Evolutionary conservation across 2,329 filamentous ascomycete genomes (phyloP).

Genomic region (Beauveria medogensis): DNA sequence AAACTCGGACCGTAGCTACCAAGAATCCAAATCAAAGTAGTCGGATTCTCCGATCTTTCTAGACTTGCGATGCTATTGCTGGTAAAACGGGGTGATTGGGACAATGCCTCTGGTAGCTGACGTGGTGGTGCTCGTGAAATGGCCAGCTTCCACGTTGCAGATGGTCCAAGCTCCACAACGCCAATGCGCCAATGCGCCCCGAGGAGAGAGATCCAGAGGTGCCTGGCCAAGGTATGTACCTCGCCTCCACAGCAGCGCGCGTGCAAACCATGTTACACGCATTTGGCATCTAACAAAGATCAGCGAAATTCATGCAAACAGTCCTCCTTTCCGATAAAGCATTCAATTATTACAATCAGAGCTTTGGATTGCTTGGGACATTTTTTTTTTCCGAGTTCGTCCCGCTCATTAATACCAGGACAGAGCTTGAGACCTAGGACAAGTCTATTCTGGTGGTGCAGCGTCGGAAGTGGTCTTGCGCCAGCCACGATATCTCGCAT

Average conservation of each 20-base stretch:
- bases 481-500: not conserved
- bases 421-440: not conserved
- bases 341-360: not conserved
- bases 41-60: no score
- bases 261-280: not conserved
- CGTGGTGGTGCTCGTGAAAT: slow-evolving; percentile 10
- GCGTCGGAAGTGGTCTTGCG: not conserved
- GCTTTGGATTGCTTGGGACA: no score
- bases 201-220: no score
- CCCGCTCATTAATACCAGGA: no score
- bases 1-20: not conserved
- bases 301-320: not conserved
- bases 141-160: slow-evolving; percentile 18
- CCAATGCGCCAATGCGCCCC: no score
- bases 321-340: not conserved
- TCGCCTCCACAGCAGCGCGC: not conserved
- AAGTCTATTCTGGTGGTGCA: not conserved
- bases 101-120: slow-evolving; percentile 7
- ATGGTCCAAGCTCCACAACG: slow-evolving; percentile 21
- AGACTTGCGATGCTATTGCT: not conserved
- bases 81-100: not conserved
- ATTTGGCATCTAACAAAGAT: not conserved
- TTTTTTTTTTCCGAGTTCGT: no score
- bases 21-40: not conserved
- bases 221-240: not conserved